Evolutionary conservation across 495 filamentous ascomycete species (phyloP), one percentile per base, ranked within the genome.

Genomic region (Evansstolkia leycettana): DNA sequence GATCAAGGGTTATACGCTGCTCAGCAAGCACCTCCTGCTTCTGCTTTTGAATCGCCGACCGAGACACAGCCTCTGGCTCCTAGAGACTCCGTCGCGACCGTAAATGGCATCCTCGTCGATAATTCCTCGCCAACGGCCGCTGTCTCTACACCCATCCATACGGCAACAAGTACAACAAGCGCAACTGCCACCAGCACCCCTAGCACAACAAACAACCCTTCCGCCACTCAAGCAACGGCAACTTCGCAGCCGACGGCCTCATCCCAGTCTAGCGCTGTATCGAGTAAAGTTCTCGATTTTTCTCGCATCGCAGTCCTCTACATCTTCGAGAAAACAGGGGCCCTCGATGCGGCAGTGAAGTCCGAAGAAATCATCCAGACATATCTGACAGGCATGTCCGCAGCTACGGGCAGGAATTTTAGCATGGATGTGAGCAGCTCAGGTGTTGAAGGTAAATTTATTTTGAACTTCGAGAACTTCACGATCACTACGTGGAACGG

Each of bases 291-390:
- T 7, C 55, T 69, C 24, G 57, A 69, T 17, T 73, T 73, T 41
- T 64, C 67, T 1, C 54, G 57, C 32, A 49, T 62, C 16, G 60
- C 64, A 7, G 60, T 73, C 8, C 50, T 73, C 13, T 70, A 67
- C 41, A 64, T 73, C 37, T 50, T 72, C 25, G 53, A 70, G 45
- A 55, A 67, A 35, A 69, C 66, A 0, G 60, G 59, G 1, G 51
- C 51, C 0, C 39, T 73, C 0, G 44, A 52, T 2, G 54, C 57
- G 7, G 57, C 55, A 12, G 45, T 47, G 30, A 40, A 42, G 34
- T 57, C 50, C 25, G 59, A 57, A 37, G 46, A 51, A 38, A 50
- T 49, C 36, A 60, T 59, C 41, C 43, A 60, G 28, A 36, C 29
- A 28, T 62, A 69, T 29, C 40, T 71, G 25, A 31, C 19, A 8